phyloP scores from a whole-genome alignment of 345 rosid species.

The Aquilaria yunnanensis region DNA sequence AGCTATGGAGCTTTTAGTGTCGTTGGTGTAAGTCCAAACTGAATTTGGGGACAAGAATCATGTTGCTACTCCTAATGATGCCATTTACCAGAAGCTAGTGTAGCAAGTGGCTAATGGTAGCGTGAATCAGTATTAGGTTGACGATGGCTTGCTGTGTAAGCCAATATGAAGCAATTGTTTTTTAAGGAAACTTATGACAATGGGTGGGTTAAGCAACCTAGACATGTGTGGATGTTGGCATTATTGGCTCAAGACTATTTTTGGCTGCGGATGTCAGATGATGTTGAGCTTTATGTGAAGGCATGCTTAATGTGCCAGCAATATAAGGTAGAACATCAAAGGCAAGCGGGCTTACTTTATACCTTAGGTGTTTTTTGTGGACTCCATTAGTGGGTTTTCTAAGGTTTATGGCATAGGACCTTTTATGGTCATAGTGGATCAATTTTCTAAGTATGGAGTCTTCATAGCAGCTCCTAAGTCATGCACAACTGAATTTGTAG shows the following conservation, averaged over 20 bases:
- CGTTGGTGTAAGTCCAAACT: background rate
- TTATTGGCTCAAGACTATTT: background rate
- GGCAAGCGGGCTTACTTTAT: no score
- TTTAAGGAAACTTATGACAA: background rate
- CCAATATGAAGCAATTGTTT: background rate
- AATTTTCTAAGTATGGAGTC: no score
- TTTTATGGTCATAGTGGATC: background rate
- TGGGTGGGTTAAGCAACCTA: background rate
- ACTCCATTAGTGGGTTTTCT: background rate
- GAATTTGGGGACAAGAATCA: background rate
- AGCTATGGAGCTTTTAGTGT: no score
- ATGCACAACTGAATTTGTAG: no score
- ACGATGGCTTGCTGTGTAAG: background rate
- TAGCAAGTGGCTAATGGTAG: background rate
- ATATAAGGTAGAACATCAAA: background rate
- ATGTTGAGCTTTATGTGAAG: background rate
- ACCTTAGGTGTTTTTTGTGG: background rate
- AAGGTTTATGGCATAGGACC: no score
- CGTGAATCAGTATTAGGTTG: background rate
- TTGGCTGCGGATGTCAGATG: background rate
- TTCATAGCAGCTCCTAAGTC: no score
- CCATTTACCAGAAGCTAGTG: no score
- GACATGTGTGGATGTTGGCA: background rate
- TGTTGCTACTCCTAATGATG: background rate
- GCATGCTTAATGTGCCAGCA: background rate